These are phyloP conservation scores for Alternaria sp. DNA, from an alignment of 2,329 filamentous ascomycete species.

Conservation along the genomic window DNA sequence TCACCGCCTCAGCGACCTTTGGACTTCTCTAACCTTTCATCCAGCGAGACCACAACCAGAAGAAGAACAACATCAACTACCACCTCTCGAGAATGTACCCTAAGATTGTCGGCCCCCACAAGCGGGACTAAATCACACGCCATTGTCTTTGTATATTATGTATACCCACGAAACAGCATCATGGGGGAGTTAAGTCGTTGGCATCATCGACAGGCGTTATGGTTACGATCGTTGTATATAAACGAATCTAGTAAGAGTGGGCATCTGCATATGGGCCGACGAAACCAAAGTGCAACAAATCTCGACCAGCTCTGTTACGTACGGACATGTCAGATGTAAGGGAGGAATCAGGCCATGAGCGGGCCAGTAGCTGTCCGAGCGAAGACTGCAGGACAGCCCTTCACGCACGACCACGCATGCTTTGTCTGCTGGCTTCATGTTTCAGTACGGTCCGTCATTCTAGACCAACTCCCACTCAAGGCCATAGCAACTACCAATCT, in stretches of 20 bases:
- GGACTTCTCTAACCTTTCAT: constrained; percentile 16
- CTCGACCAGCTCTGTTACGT: background rate
- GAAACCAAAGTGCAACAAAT: background rate
- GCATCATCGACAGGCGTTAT: constrained; percentile 31
- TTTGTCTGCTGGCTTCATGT: constrained; percentile 3
- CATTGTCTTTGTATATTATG: constrained; percentile 35
- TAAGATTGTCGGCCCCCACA: constrained; percentile 74
- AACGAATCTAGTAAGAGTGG: constrained; percentile 12
- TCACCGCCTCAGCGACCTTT: constrained; percentile 10
- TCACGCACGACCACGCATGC: background rate
- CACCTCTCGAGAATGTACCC: constrained; percentile 81
- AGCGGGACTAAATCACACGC: constrained; percentile 62
- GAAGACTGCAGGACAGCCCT: constrained; percentile 4
- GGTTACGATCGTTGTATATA: constrained; percentile 25
- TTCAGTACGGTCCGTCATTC: background rate
- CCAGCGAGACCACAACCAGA: constrained; percentile 64
- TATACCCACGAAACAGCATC: constrained; percentile 31
- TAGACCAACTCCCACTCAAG: background rate
- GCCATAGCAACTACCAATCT: background rate
- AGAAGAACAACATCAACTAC: constrained; percentile 89
- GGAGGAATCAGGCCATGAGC: background rate
- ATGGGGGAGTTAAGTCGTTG: constrained; percentile 30
- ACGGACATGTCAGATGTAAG: background rate
- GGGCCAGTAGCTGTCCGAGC: background rate
- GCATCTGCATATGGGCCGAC: background rate